Evolutionary conservation across 768 basidiomycete species (phyloP).

Genomic region (Gymnopilus junonius): DNA sequence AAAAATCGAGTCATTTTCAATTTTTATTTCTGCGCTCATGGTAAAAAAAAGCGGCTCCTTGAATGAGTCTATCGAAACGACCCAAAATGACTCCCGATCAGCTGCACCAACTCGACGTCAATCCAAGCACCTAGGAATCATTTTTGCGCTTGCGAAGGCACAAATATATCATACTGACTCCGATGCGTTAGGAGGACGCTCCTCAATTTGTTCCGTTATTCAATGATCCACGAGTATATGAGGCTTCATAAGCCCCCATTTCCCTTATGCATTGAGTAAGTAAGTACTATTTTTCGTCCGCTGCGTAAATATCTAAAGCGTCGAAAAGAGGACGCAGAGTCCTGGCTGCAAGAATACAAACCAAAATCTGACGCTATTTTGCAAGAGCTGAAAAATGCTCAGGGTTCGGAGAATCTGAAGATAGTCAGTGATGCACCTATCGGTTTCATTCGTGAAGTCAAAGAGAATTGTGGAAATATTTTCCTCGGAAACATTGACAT

Average conservation of each 20-base stretch:
- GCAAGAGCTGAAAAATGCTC: constrained; percentile 29
- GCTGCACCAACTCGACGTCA: constrained; percentile 44
- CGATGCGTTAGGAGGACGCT: constrained; percentile 51
- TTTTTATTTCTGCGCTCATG: background rate
- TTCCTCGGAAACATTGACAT: constrained; percentile 52
- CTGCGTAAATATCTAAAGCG: no score
- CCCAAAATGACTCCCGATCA: constrained; percentile 29
- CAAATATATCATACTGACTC: constrained; percentile 57
- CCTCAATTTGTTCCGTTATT: constrained; percentile 37
- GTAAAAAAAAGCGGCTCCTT: background rate
- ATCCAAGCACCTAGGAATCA: constrained; percentile 49
- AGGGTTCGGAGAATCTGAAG: constrained; percentile 21
- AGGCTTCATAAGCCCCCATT: constrained; percentile 50
- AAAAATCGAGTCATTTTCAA: constrained; percentile 12
- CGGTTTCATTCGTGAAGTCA: constrained; percentile 51
- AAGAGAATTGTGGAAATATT: constrained; percentile 53
- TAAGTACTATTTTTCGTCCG: background rate
- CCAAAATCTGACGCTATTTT: constrained; percentile 30
- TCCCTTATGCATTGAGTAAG: constrained; percentile 50
- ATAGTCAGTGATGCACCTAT: constrained; percentile 45
- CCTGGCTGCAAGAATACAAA: constrained; percentile 27
- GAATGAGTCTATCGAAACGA: no score
- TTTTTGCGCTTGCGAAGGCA: constrained; percentile 57
- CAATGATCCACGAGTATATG: constrained; percentile 49
- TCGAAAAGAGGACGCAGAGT: constrained; percentile 30